Conservation (phyloP, 2,329 filamentous ascomycete genomes). For the Phyllosticta citrichinensis region DNA sequence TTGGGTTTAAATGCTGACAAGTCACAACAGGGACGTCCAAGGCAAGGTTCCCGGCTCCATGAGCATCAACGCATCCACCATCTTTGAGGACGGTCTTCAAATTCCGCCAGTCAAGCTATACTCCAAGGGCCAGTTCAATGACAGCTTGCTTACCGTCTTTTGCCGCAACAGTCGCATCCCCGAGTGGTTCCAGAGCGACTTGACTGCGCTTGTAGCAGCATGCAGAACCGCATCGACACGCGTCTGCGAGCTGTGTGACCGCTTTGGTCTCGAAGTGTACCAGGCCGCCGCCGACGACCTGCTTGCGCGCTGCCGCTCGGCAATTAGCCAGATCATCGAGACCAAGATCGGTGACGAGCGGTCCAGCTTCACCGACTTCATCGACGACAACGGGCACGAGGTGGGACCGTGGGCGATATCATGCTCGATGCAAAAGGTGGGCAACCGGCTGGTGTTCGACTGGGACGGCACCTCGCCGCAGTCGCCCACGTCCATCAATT, state of each 20-base stretch:
- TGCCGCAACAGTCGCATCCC: conserved; percentile 41
- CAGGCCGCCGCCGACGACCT: conserved; percentile 37
- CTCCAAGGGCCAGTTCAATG: conserved; percentile 34
- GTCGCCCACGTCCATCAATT: conserved; percentile 38
- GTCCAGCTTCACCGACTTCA: conserved; percentile 39
- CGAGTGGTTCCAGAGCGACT: conserved; percentile 40
- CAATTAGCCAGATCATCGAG: conserved; percentile 38
- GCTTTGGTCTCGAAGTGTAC: conserved; percentile 37
- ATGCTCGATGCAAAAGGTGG: conserved; percentile 38
- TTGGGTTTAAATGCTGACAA: neutral
- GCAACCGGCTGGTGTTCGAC: conserved; percentile 37
- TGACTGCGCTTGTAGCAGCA: conserved; percentile 38
- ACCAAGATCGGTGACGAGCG: conserved; percentile 34
- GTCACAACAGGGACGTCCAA: conserved; percentile 18
- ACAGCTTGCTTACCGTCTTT: conserved; percentile 34
- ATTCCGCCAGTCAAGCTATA: conserved; percentile 42
- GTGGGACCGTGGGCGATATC: conserved; percentile 37
- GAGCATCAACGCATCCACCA: conserved; percentile 39
- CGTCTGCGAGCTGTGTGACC: conserved; percentile 35
- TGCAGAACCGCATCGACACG: conserved; percentile 36
- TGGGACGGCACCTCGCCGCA: conserved; percentile 41
- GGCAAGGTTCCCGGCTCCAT: conserved; percentile 42
- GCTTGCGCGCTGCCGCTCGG: conserved; percentile 34
- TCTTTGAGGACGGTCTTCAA: conserved; percentile 42
- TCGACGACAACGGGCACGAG: conserved; percentile 40